These are phyloP conservation scores for Solanum boliviense DNA, from an alignment of 257 asterid species.

Conservation along the genomic window DNA sequence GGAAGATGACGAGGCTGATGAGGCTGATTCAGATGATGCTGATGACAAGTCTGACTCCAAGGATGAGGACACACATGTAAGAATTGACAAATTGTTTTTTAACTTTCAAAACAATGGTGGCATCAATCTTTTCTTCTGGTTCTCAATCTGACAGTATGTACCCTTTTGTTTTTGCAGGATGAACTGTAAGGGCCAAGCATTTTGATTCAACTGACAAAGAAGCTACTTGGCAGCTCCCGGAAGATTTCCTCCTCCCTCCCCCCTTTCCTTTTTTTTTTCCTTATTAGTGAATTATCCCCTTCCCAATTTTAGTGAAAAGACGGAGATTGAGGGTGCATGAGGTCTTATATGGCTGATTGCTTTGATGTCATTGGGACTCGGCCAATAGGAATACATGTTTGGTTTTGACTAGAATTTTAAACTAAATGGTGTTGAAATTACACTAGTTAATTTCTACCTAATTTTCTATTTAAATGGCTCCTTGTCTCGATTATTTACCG, in stretches of 20 bases:
- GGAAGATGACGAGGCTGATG: constrained; percentile 39
- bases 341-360: constrained; percentile 5
- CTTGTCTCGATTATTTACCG: neutral
- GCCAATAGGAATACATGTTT: constrained; percentile 2
- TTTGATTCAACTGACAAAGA: constrained; percentile 1
- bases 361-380: constrained; percentile 6
- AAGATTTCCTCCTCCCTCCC: neutral
- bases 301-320: constrained; percentile 9
- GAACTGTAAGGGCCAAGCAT: constrained; percentile 39
- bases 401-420: neutral
- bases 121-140: no score
- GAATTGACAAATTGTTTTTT: neutral
- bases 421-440: neutral
- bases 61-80: constrained; percentile 59
- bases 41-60: constrained; percentile 21
- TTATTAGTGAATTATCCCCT: constrained; percentile 2
- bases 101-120: neutral
- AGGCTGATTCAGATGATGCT: constrained; percentile 29
- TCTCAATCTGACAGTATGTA: neutral
- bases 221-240: constrained; percentile 7
- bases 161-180: constrained; percentile 41
- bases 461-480: neutral
- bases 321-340: constrained; percentile 24
- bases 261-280: neutral
- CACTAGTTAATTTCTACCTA: neutral